Base-by-base conservation (phyloP, 805 yeast species). In the Saccharomycopsis microspora region DNA sequence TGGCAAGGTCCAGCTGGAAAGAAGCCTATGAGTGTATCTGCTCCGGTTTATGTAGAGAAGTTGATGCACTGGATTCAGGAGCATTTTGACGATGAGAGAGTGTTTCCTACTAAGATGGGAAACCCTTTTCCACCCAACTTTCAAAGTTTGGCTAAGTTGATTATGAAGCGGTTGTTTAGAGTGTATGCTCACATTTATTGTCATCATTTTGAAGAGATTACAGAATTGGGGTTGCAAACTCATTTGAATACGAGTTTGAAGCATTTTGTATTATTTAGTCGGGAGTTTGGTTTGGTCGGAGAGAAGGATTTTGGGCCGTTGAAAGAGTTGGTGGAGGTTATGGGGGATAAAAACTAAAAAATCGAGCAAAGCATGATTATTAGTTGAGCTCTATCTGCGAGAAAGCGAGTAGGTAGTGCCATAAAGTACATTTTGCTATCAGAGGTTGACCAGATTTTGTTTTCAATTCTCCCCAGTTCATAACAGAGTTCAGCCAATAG, bases 171-270 rank as follows among this genome's bases (percentile, higher is more conserved):
- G 55, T 69, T 93, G 44, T 93, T 89, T 65, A 75, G 98, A 61
- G 88, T 93, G 3, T 93, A 93, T 60, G 97, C 98, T 1, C 99
- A 93, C 65, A 85, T 93, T 41, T 93, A 93, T 64, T 93, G 98
- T 60, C 97, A 93, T 60, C 99, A 93, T 63, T 90, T 93, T 64
- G 96, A 88, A 61, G 96, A 90, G 64, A 85, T 93, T 49, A 77
- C 88, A 39, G 97, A 89, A 61, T 71, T 93, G 56, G 96, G 96
- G 2, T 69, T 90, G 57, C 96, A 89, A 62, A 84, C 95, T 8
- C 95, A 90, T 57, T 71, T 90, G 55, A 93, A 93, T 61, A 90
- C 98, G 4, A 83, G 95, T 58, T 77, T 90, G 58, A 93, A 94
- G 66, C 98, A 90, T 63, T 93, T 88, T 60, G 87, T 88, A 31